Evolutionary conservation across 257 asterid species (phyloP).

Genomic region (Schizonepeta tenuifolia): DNA sequence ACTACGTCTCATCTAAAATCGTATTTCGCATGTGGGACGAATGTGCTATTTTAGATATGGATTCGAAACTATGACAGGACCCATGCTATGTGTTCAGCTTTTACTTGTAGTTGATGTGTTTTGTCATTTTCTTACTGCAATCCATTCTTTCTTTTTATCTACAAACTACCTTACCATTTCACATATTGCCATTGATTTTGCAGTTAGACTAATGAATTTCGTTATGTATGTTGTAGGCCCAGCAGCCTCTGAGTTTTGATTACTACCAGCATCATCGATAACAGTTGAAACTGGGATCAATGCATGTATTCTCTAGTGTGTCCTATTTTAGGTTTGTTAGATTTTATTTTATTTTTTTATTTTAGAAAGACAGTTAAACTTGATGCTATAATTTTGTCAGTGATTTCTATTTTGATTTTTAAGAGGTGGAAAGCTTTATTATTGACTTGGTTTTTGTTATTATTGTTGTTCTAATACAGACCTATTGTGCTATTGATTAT

Average conservation of each 20-base stretch:
- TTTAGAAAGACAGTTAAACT: constrained; percentile 36
- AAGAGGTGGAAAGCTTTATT: constrained; percentile 24
- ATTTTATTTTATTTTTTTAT: background rate
- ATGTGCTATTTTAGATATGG: constrained; percentile 12
- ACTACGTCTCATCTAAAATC: background rate
- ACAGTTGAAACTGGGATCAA: constrained; percentile 29
- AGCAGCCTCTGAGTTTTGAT: constrained; percentile 86
- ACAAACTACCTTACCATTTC: background rate
- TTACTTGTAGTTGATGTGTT: background rate
- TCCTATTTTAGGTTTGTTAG: constrained; percentile 32
- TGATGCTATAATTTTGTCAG: constrained; percentile 35
- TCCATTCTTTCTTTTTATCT: constrained; percentile 1
- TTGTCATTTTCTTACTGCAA: constrained; percentile 19
- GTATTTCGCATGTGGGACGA: background rate
- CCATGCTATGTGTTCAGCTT: background rate
- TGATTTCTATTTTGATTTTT: constrained; percentile 27
- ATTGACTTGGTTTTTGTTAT: background rate
- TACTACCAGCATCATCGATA: constrained; percentile 60
- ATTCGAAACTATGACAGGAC: constrained; percentile 1
- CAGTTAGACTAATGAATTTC: constrained; percentile 2
- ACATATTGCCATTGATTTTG: background rate
- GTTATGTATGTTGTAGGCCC: constrained; percentile 55
- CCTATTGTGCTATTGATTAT: background rate
- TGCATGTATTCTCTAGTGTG: constrained; percentile 36
- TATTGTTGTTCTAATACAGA: background rate